Conservation (phyloP, 2,329 filamentous ascomycete genomes). For the Sarocladiaceae sp. region DNA sequence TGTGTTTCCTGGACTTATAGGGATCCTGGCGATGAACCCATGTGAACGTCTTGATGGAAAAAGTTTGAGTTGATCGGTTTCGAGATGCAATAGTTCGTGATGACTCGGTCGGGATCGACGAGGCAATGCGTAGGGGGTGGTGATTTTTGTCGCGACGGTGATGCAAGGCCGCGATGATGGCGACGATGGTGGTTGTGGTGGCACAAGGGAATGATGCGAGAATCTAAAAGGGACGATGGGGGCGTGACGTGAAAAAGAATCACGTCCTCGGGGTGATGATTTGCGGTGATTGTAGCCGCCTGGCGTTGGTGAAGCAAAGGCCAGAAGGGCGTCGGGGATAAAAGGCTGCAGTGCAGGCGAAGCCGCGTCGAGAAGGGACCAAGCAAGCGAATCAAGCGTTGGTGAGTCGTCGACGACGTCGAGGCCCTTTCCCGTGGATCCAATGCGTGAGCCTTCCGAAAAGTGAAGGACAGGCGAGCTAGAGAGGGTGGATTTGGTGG, state of each 20-base stretch:
- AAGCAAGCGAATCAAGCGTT: background rate
- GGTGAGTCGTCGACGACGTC: background rate
- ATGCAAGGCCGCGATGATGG: background rate
- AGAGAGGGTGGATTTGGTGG: background rate
- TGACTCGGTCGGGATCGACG: background rate
- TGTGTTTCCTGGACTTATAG: conserved; percentile 8
- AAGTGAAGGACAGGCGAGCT: no score
- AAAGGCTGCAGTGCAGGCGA: conserved; percentile 3
- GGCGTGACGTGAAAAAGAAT: background rate
- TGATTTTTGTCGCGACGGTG: conserved; percentile 7
- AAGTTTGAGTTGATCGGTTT: background rate
- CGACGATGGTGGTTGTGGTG: background rate
- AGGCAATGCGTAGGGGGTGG: background rate
- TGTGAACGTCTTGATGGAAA: conserved; percentile 3
- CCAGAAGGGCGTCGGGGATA: conserved; percentile 9
- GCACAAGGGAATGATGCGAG: background rate
- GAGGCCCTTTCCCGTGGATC: background rate
- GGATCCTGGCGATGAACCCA: conserved; percentile 7
- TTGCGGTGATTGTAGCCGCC: conserved; percentile 9
- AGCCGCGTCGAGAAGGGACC: conserved; percentile 6
- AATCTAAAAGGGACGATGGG: background rate
- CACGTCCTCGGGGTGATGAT: background rate
- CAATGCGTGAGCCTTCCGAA: background rate
- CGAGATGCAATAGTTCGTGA: background rate
- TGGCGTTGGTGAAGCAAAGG: conserved; percentile 5